Base-by-base conservation (phyloP, 2,329 filamentous ascomycete genomes). In the Phaeosphaeria sp. region DNA sequence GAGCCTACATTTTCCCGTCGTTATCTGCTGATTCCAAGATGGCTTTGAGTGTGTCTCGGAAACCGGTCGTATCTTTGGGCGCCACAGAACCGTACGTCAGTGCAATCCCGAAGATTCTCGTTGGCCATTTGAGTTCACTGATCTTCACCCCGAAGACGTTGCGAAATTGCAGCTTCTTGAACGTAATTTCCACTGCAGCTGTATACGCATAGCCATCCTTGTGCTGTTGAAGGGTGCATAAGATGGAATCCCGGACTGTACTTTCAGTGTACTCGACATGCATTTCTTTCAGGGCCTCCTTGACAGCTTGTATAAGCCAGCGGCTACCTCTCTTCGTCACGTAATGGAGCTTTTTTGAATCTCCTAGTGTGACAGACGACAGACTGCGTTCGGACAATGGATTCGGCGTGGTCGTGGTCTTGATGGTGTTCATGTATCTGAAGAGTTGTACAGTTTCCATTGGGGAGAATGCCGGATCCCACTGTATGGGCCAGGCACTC, bases 261-360 rank as follows among this genome's bases (percentile, higher is more conserved):
- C 67, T 59, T 18, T 68, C 60, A 25, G 60, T 63, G 45, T 67
- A 61, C 48, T 73, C 63, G 17, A 75, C 66, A 8, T 61, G 64
- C 36, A 69, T 51, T 2, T 66, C 63, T n/a, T 60, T 49, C 13
- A 75, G 60, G 2, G 60, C 63, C 44, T 53, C 50, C 51, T 67
- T 60, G 18, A 74, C 59, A 0, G 64, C 62, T 45, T 68, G 58
- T 20, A 73, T 63, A 13, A 75, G 58, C 71, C 73, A 75, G 24
- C 24, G 42, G 18, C 60, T 58, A 36, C 64, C 57, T 49, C 65
- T 56, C 53, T 69, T 71, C 5, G 69, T 74, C 8, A 67, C 52
- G 56, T 64, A 73, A 27, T 69, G 59, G 11, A 74, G 59, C n/a
- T 64, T 57, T 44, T 69, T 73, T 2, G 65, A 67, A 17, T 65